These are phyloP conservation scores for Suhomyces terraborum DNA, from an alignment of 1,139 yeast species.

Conservation along the genomic window DNA sequence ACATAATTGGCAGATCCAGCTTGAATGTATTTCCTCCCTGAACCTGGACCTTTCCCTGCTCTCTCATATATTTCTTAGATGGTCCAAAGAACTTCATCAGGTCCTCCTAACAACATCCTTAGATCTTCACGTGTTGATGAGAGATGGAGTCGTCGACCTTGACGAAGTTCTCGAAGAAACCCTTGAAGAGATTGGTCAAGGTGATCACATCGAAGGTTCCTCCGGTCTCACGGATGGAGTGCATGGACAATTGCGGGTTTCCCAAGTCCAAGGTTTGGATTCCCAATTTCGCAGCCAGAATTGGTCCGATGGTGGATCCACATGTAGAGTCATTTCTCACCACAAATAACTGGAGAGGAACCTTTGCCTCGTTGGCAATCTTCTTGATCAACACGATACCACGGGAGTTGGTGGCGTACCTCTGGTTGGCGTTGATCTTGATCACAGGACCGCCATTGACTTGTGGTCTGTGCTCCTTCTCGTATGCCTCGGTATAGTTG, in stretches of 20 bases:
- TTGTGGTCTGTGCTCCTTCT: constrained; percentile 73
- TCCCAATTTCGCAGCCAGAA: constrained; percentile 85
- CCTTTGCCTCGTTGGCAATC: constrained; percentile 63
- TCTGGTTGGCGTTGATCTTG: constrained; percentile 91
- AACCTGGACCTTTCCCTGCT: too few relatives aligned
- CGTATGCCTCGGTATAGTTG: constrained; percentile 77
- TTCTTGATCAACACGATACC: constrained; percentile 80
- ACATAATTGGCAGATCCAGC: constrained; percentile 42
- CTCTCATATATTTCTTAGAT: too few relatives aligned
- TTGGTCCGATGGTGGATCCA: constrained; percentile 97
- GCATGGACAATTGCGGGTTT: constrained; percentile 94
- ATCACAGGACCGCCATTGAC: constrained; percentile 90
- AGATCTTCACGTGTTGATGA: constrained; percentile 25
- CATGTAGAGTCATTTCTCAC: constrained; percentile 91
- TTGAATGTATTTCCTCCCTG: constrained; percentile 31
- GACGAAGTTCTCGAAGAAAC: constrained; percentile 52
- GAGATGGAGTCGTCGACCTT: constrained; percentile 33
- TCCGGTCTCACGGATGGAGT: constrained; percentile 91
- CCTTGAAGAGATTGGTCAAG: constrained; percentile 61
- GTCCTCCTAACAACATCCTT: too few relatives aligned
- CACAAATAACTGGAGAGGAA: constrained; percentile 81
- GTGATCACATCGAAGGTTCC: constrained; percentile 74
- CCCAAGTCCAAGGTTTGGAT: constrained; percentile 90
- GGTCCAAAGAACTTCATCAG: too few relatives aligned
- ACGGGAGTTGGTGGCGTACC: constrained; percentile 91